Conservation (phyloP, 495 filamentous ascomycete species). For the Hyphodiscus hymeniophilus region DNA sequence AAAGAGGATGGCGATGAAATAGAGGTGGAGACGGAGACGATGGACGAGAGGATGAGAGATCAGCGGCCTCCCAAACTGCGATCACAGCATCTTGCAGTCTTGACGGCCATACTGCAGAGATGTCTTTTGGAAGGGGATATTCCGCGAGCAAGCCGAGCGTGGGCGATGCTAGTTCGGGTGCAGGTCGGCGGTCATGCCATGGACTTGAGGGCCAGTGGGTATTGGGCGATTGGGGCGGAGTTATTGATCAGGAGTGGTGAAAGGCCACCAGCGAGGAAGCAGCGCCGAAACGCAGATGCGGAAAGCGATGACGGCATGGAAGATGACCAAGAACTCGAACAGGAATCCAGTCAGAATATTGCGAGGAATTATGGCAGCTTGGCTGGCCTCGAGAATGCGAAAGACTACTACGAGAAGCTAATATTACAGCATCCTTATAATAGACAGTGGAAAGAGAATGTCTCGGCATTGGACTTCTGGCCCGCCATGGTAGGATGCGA, state of each 20-base stretch:
- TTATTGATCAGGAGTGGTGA: constrained; percentile 44
- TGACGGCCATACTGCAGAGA: constrained; percentile 54
- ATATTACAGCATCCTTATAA: constrained; percentile 58
- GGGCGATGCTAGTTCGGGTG: constrained; percentile 54
- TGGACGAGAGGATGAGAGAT: background rate
- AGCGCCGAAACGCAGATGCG: background rate
- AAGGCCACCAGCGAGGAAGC: constrained; percentile 15
- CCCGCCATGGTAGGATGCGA: constrained; percentile 60
- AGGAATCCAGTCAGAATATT: background rate
- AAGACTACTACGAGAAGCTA: constrained; percentile 57
- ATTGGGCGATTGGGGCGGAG: constrained; percentile 67
- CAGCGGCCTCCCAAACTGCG: constrained; percentile 25
- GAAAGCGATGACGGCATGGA: background rate
- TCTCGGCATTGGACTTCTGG: constrained; percentile 51
- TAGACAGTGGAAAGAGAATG: constrained; percentile 32
- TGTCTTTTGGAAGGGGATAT: constrained; percentile 54
- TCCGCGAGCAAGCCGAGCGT: constrained; percentile 53
- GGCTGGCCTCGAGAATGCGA: constrained; percentile 47
- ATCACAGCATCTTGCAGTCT: constrained; percentile 48
- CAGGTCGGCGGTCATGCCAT: constrained; percentile 40
- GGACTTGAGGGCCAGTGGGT: constrained; percentile 44
- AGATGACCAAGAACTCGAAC: background rate
- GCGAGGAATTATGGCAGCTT: constrained; percentile 24
- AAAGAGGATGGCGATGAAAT: background rate
- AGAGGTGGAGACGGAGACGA: constrained; percentile 1